Percentiles rank a stretch among this genome's conserved stretches.
These are phyloP conservation scores for Phascolomyces articulosus DNA, from an alignment of 371 early-diverging fungal genomes.

Conservation along the genomic window DNA sequence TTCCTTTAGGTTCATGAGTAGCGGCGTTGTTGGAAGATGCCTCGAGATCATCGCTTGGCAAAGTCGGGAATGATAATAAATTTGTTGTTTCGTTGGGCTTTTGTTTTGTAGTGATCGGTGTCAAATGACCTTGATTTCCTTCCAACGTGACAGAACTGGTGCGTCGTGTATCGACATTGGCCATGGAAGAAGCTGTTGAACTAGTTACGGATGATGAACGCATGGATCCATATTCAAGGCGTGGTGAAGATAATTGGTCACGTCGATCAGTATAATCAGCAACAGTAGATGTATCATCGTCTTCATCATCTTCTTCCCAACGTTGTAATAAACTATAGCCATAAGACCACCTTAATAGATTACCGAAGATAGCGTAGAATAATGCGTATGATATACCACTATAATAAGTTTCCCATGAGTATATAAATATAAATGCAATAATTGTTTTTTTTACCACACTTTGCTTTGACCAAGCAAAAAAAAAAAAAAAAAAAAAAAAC, in stretches of 20 bases:
- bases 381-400: slow-evolving; percentile 79
- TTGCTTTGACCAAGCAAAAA: too few species aligned
- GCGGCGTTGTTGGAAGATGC: neutral
- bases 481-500: too few species aligned
- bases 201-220: neutral
- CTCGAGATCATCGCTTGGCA: neutral
- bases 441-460: neutral
- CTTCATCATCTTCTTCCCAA: neutral
- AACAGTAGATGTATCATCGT: neutral
- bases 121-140: slow-evolving; percentile 1
- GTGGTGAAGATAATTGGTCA: neutral
- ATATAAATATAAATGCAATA: neutral
- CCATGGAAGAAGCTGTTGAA: neutral
- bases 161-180: neutral
- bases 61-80: slow-evolving; percentile 6
- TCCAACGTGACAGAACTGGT: slow-evolving; percentile 7
- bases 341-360: slow-evolving; percentile 77
- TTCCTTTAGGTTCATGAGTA: neutral
- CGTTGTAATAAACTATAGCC: slow-evolving; percentile 63
- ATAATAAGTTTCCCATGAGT: slow-evolving; percentile 47
- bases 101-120: slow-evolving; percentile 1
- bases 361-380: slow-evolving; percentile 76
- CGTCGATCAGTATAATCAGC: neutral
- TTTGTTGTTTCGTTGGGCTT: slow-evolving; percentile 4
- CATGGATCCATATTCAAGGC: neutral